A percentile compares a stretch with the other conserved stretches of the same genome.
phyloP scores from a whole-genome alignment of 2,329 filamentous ascomycete genomes.

The Orbilia blumenaviensis region DNA sequence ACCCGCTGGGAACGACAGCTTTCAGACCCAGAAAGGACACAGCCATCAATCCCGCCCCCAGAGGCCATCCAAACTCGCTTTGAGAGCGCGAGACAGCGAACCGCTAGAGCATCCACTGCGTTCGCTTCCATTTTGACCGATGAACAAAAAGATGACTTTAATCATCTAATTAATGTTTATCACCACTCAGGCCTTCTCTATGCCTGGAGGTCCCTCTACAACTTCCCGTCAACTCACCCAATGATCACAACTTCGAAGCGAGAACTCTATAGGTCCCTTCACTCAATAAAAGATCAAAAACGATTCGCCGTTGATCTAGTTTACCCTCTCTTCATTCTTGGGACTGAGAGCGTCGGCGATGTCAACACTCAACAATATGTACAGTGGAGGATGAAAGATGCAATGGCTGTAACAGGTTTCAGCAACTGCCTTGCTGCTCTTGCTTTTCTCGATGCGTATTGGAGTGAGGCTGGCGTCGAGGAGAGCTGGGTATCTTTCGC shows the following conservation, averaged over 20 bases:
- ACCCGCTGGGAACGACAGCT: slow-evolving; percentile 47
- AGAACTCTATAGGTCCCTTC: slow-evolving; percentile 40
- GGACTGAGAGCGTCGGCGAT: slow-evolving; percentile 43
- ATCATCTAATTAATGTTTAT: slow-evolving; percentile 41
- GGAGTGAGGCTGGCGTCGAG: slow-evolving; percentile 42
- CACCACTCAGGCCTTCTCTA: slow-evolving; percentile 48
- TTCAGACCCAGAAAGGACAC: slow-evolving; percentile 34
- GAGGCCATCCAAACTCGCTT: slow-evolving; percentile 49
- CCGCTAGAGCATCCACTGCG: slow-evolving; percentile 23
- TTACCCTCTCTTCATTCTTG: slow-evolving; percentile 46
- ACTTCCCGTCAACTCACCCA: slow-evolving; percentile 29
- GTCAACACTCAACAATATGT: slow-evolving; percentile 49
- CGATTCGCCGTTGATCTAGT: slow-evolving; percentile 49
- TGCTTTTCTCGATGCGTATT: slow-evolving; percentile 44
- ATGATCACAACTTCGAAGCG: slow-evolving; percentile 38
- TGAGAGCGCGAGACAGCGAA: slow-evolving; percentile 45
- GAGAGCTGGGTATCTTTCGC: slow-evolving; percentile 51
- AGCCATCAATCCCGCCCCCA: slow-evolving; percentile 43
- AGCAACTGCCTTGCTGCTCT: slow-evolving; percentile 47
- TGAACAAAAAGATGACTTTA: slow-evolving; percentile 46
- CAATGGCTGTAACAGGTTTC: slow-evolving; percentile 50
- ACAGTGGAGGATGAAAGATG: slow-evolving; percentile 50
- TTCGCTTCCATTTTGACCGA: slow-evolving; percentile 43
- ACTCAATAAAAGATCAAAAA: slow-evolving; percentile 49
- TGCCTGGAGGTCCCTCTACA: slow-evolving; percentile 50